Evolutionary conservation across 2,329 filamentous ascomycete genomes (phyloP).

Genomic region (Pyrenophora graminea): DNA sequence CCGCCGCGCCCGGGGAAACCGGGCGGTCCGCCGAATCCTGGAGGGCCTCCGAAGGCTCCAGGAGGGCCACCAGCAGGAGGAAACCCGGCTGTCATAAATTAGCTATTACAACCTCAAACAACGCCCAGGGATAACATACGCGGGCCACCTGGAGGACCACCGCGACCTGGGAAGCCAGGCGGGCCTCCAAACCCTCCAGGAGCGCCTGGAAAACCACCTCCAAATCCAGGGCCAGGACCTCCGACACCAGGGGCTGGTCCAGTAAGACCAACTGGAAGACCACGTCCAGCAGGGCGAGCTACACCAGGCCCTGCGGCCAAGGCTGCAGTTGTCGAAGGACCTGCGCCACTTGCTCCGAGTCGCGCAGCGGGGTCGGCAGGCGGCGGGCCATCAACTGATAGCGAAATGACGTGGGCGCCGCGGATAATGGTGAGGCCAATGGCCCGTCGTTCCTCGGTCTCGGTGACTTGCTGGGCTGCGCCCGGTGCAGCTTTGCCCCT

Average conservation of each 20-base stretch:
- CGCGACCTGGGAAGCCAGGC: constrained; percentile 36
- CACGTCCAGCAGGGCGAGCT: constrained; percentile 86
- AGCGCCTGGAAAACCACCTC: constrained; percentile 49
- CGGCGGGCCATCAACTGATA: constrained; percentile 93
- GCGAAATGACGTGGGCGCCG: constrained; percentile 90
- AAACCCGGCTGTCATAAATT: constrained; percentile 39
- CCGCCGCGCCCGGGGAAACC: constrained; percentile 34
- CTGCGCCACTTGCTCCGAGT: constrained; percentile 75
- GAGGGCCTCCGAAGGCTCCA: constrained; percentile 35
- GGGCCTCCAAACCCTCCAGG: constrained; percentile 45
- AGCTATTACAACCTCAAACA: constrained; percentile 15
- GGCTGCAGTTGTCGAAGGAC: constrained; percentile 61
- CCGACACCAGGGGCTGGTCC: constrained; percentile 89
- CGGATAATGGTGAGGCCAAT: constrained; percentile 92
- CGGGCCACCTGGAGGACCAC: constrained; percentile 47
- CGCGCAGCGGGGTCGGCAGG: constrained; percentile 90
- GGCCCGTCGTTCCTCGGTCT: constrained; percentile 96
- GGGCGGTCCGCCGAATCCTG: constrained; percentile 30
- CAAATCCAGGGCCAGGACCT: constrained; percentile 69
- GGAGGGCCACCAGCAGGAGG: constrained; percentile 59
- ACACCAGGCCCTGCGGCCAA: constrained; percentile 86
- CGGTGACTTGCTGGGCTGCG: constrained; percentile 68
- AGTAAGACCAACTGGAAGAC: constrained; percentile 78
- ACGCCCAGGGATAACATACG: constrained; percentile 29
- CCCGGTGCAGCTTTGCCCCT: constrained; percentile 70